These are phyloP conservation scores for Ganoderma lingzhi DNA, from an alignment of 1,284 basidiomycete species.

Conservation along the genomic window DNA sequence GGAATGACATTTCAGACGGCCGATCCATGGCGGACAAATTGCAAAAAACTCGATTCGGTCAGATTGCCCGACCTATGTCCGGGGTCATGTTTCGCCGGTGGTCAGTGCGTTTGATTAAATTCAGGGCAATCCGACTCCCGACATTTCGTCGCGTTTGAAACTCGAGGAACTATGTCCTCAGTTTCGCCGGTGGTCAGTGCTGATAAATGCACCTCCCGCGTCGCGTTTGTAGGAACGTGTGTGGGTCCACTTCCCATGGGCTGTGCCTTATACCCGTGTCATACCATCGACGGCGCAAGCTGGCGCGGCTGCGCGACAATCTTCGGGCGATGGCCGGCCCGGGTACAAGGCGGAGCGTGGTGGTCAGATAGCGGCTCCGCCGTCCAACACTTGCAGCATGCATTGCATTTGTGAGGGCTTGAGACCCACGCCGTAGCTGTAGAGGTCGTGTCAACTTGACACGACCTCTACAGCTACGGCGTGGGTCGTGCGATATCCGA, in stretches of 20 bases:
- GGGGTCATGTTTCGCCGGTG: no score
- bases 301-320: not conserved
- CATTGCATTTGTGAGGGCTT: not conserved
- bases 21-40: no score
- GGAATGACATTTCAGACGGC: no score
- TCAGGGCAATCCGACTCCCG: not conserved
- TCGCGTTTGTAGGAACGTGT: conserved; percentile 3
- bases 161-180: not conserved
- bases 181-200: not conserved
- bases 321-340: not conserved
- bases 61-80: no score
- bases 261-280: not conserved
- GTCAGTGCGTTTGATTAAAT: not conserved
- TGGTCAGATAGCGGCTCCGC: not conserved
- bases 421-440: no score
- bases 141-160: not conserved
- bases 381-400: not conserved
- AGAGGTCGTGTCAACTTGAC: no score
- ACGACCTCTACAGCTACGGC: not conserved
- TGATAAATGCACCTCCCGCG: not conserved
- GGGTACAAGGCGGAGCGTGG: not conserved
- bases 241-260: not conserved
- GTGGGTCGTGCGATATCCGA: not conserved
- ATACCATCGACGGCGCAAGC: not conserved
- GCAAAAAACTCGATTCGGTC: no score